Evolutionary conservation across 2,329 filamentous ascomycete genomes (phyloP), one percentile per base, ranked within the genome.

Genomic region (Colletotrichum tanaceti): DNA sequence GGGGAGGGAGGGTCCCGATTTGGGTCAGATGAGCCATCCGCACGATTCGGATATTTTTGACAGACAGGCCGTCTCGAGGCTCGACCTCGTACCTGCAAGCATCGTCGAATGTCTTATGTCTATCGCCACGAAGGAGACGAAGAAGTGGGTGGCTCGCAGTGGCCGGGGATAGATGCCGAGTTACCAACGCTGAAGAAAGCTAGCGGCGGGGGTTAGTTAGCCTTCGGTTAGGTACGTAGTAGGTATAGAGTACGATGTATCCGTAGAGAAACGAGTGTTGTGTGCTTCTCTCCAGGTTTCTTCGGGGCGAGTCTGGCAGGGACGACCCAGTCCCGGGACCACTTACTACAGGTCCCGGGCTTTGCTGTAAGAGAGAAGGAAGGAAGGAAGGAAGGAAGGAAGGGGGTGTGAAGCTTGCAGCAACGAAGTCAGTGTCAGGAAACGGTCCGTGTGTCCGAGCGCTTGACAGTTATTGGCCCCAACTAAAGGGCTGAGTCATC

Each of bases 301-400:
- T 54, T 65, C 57, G 63, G 32, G 47, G 5, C 49, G 32, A 65
- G 28, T 54, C 52, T 63, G 58, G 50, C 58, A 63, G 52, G 49
- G 35, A 20, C 32, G 46, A 32, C 44, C 43, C 24, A 24, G 47
- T 50, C n/a, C 62, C 60, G 65, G 47, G 55, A 68, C 43, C 43
- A 43, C 35, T 67, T 46, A n/a, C 66, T 69, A 63, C 66, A 69
- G 66, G 66, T 57, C 47, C 66, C 49, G 57, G 50, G 53, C 50
- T 38, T 44, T 62, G 9, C 52, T 32, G 44, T 2, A n/a, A 10
- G 44, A 18, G 7, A 41, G 18, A 1, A 32, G 6, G 28, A 7
- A 32, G 28, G 28, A 7, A 32, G 7, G 28, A 7, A 24, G 24
- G 24, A 28, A 5, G 24, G 24, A 28, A 5, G 24, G 24, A 55